These are phyloP conservation scores for Massariosphaeria phaeospora DNA, from an alignment of 495 filamentous ascomycete genomes.

Conservation along the genomic window DNA sequence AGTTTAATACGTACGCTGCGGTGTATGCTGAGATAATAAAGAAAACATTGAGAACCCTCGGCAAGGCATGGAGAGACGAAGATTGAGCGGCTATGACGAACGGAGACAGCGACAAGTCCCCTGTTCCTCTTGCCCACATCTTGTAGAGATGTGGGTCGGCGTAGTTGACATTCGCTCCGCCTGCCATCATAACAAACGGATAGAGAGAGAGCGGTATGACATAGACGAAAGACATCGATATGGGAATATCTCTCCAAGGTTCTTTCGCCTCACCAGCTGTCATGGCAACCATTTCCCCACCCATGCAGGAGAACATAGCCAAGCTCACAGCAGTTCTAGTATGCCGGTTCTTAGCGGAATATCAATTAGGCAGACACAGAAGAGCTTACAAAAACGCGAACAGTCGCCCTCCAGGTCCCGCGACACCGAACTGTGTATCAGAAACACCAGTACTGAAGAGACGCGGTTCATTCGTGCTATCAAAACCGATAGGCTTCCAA, in stretches of 20 bases:
- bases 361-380: neutral
- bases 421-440: slow-evolving; percentile 11
- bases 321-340: slow-evolving; percentile 11
- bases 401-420: slow-evolving; percentile 11
- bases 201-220: slow-evolving; percentile 9
- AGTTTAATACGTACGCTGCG: slow-evolving; percentile 11
- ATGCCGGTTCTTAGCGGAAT: neutral
- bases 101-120: neutral
- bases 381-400: slow-evolving; percentile 15
- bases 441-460: neutral
- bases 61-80: neutral
- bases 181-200: slow-evolving; percentile 6
- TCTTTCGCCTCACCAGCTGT: slow-evolving; percentile 16
- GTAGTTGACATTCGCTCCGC: slow-evolving; percentile 16
- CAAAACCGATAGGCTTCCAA: slow-evolving; percentile 11
- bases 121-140: neutral
- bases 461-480: neutral
- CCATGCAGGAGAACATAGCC: slow-evolving; percentile 20
- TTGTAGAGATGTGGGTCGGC: slow-evolving; percentile 2
- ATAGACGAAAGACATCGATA: slow-evolving; percentile 20
- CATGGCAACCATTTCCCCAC: slow-evolving; percentile 20
- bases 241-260: slow-evolving; percentile 16
- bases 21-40: slow-evolving; percentile 22
- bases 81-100: slow-evolving; percentile 15
- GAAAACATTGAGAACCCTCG: slow-evolving; percentile 9